Evolutionary conservation across 495 filamentous ascomycete genomes (phyloP).

Genomic region (Neurospora sp.): DNA sequence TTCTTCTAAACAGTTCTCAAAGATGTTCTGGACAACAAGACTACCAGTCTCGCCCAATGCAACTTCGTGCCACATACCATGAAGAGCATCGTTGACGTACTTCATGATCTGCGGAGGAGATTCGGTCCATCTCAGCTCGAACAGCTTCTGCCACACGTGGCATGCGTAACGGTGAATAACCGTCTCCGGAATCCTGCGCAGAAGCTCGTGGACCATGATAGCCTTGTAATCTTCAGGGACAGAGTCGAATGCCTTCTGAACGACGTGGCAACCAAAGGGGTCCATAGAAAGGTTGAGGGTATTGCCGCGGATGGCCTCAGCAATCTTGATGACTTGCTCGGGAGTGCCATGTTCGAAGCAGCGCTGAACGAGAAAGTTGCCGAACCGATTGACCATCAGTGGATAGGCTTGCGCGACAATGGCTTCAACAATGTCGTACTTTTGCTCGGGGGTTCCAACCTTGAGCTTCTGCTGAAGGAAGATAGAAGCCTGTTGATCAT

Average conservation of each 20-base stretch:
- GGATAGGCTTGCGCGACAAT: conserved; percentile 94
- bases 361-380: conserved; percentile 97
- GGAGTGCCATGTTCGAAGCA: conserved; percentile 97
- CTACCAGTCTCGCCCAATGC: conserved; percentile 95
- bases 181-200: conserved; percentile 93
- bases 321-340: conserved; percentile 91
- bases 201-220: conserved; percentile 92
- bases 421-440: conserved; percentile 91
- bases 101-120: conserved; percentile 97
- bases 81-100: conserved; percentile 90
- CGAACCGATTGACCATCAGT: conserved; percentile 93
- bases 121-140: conserved; percentile 90
- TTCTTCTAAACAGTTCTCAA: conserved; percentile 97
- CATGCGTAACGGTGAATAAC: conserved; percentile 97
- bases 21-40: conserved; percentile 97
- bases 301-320: conserved; percentile 88
- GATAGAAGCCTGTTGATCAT: conserved; percentile 97
- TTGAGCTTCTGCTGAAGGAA: conserved; percentile 99
- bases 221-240: conserved; percentile 97
- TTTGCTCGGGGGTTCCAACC: conserved; percentile 89
- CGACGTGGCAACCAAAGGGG: conserved; percentile 94
- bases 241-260: conserved; percentile 96
- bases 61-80: conserved; percentile 98
- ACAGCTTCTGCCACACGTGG: conserved; percentile 99
- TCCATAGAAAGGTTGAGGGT: conserved; percentile 95